These are phyloP conservation scores for Naganishia sp. DNA, from an alignment of 1,284 basidiomycete species.

Conservation along the genomic window DNA sequence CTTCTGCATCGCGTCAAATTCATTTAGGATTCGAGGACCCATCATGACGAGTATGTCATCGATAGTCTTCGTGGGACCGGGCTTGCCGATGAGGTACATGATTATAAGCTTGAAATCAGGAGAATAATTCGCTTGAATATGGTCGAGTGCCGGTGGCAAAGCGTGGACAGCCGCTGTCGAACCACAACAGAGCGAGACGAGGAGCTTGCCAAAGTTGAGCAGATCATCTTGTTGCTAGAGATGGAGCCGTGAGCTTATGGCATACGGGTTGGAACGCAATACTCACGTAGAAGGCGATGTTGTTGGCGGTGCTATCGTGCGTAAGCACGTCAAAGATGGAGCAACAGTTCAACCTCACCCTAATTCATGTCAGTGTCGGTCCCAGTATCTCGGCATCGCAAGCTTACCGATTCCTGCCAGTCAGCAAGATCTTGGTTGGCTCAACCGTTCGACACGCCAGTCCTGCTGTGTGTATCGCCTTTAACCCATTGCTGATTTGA, in stretches of 20 bases:
- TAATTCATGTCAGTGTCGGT: constrained; percentile 40
- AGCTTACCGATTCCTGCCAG: constrained; percentile 78
- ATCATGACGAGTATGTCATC: constrained; percentile 79
- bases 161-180: constrained; percentile 62
- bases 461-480: constrained; percentile 77
- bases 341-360: constrained; percentile 76
- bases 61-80: constrained; percentile 66
- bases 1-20: constrained; percentile 81
- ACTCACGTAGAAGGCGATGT: constrained; percentile 10
- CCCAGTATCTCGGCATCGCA: not conserved
- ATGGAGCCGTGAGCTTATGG: not conserved
- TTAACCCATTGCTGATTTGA: constrained; percentile 85
- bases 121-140: constrained; percentile 72
- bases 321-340: constrained; percentile 81
- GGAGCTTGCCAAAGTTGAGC: constrained; percentile 77
- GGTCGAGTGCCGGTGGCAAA: constrained; percentile 74
- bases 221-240: constrained; percentile 76
- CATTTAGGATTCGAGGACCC: constrained; percentile 69
- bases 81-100: constrained; percentile 74
- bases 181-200: constrained; percentile 75
- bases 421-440: constrained; percentile 82
- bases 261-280: not conserved
- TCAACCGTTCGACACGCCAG: constrained; percentile 83
- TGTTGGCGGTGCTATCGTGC: constrained; percentile 58
- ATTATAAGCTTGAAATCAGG: constrained; percentile 78